These are phyloP conservation scores for Cladosporium velox DNA, from an alignment of 2,329 filamentous ascomycete species.

Conservation along the genomic window DNA sequence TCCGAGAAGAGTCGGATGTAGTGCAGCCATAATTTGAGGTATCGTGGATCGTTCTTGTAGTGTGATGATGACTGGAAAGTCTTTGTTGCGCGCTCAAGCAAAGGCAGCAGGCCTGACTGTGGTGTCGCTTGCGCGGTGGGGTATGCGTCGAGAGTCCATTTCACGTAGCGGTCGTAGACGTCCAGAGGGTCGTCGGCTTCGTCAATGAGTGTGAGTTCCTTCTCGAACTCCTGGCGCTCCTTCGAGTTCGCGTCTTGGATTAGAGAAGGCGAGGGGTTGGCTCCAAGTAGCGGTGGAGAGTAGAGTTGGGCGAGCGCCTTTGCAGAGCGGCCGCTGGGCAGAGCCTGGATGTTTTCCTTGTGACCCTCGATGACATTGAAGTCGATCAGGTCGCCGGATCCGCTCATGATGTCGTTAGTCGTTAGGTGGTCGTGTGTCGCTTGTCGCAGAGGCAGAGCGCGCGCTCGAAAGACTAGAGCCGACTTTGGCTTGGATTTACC, in stretches of 20 bases:
- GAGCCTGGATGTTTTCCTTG: conserved; percentile 96
- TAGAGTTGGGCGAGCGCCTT: conserved; percentile 83
- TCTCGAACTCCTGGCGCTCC: conserved; percentile 81
- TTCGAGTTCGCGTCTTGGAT: conserved; percentile 77
- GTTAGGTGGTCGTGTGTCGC: conserved; percentile 3
- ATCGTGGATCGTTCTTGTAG: conserved; percentile 94
- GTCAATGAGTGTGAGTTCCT: conserved; percentile 72
- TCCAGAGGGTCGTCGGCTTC: conserved; percentile 96
- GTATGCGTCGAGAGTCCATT: conserved; percentile 94
- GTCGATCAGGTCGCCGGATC: conserved; percentile 52
- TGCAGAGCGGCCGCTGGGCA: conserved; percentile 85
- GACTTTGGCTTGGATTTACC: conserved; percentile 4
- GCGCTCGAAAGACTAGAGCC: not conserved
- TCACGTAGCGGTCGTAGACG: conserved; percentile 93
- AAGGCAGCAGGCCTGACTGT: conserved; percentile 82
- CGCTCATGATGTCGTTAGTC: conserved; percentile 33
- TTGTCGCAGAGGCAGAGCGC: conserved; percentile 9
- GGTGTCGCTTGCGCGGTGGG: conserved; percentile 89
- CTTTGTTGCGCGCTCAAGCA: conserved; percentile 92
- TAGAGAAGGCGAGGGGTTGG: conserved; percentile 58
- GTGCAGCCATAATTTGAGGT: conserved; percentile 88
- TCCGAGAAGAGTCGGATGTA: conserved; percentile 94
- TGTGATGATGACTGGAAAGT: conserved; percentile 80
- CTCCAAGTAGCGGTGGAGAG: conserved; percentile 53
- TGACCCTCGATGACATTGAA: conserved; percentile 95